phyloP scores from a whole-genome alignment of 1,139 yeast species.

The Candida frijolesensis region DNA sequence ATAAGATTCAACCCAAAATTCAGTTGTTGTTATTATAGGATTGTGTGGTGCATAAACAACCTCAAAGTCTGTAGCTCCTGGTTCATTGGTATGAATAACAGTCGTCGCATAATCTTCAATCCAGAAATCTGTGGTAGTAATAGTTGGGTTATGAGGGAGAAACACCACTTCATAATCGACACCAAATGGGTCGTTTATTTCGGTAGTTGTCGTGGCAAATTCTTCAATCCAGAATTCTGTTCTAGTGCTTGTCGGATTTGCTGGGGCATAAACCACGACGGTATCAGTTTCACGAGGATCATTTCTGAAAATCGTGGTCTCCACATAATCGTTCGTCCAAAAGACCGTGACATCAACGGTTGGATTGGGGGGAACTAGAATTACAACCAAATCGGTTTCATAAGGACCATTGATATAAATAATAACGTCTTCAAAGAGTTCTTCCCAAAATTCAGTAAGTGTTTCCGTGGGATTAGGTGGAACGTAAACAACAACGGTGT shows the following conservation, averaged over 20 bases:
- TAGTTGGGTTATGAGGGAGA: constrained; percentile 18
- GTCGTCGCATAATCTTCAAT: constrained; percentile 6
- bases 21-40: constrained; percentile 12
- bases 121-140: constrained; percentile 11
- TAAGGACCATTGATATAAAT: constrained; percentile 11
- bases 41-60: constrained; percentile 16
- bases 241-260: no score
- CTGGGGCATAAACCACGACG: no score
- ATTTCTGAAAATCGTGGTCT: no score
- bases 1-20: constrained; percentile 14
- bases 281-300: no score
- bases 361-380: constrained; percentile 17
- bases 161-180: constrained; percentile 21
- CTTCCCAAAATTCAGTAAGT: constrained; percentile 1
- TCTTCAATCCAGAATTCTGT: background rate
- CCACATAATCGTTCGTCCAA: constrained; percentile 6
- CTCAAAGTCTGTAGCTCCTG: constrained; percentile 16
- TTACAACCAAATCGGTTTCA: constrained; percentile 4
- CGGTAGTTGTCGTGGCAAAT: constrained; percentile 10
- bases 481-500: constrained; percentile 18
- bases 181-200: constrained; percentile 12
- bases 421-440: constrained; percentile 10
- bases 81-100: constrained; percentile 13
- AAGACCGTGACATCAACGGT: constrained; percentile 10
- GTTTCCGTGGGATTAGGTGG: constrained; percentile 9